Conservation (phyloP, 1,284 basidiomycete species). For the Inonotus hispidus region DNA sequence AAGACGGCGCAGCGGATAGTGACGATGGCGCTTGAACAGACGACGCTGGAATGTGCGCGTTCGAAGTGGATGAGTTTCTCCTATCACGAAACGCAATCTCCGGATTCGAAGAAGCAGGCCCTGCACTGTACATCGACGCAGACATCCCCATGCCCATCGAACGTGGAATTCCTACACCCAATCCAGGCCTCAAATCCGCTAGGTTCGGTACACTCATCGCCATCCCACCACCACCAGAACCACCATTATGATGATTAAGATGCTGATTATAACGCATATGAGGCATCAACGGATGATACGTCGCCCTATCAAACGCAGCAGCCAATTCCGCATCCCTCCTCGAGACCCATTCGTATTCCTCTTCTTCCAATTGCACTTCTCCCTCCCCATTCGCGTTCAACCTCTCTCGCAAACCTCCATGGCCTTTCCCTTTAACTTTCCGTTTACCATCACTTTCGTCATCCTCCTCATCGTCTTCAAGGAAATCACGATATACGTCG, state of each 20-base stretch:
- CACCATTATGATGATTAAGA: no score
- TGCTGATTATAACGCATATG: constrained; percentile 51
- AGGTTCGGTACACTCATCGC: constrained; percentile 35
- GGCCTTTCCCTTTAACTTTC: constrained; percentile 30
- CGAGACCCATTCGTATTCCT: constrained; percentile 74
- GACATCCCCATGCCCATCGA: constrained; percentile 4
- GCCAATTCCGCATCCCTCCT: constrained; percentile 49
- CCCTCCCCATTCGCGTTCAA: constrained; percentile 2
- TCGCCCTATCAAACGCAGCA: constrained; percentile 48
- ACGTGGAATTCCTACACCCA: background rate
- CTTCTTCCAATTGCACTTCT: constrained; percentile 33
- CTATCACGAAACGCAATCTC: background rate
- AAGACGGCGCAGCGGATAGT: background rate
- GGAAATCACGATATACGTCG: constrained; percentile 92
- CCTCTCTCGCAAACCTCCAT: background rate
- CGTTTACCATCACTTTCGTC: constrained; percentile 48
- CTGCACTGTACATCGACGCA: constrained; percentile 8
- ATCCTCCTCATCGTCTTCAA: constrained; percentile 76
- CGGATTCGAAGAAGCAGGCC: background rate
- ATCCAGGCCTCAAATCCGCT: constrained; percentile 31
- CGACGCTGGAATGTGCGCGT: background rate
- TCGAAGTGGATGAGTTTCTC: background rate
- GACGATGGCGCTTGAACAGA: background rate
- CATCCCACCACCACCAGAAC: constrained; percentile 29
- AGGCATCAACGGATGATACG: constrained; percentile 62